Conservation (phyloP, 2,329 filamentous ascomycete genomes). For the Cladosporium sp. region DNA sequence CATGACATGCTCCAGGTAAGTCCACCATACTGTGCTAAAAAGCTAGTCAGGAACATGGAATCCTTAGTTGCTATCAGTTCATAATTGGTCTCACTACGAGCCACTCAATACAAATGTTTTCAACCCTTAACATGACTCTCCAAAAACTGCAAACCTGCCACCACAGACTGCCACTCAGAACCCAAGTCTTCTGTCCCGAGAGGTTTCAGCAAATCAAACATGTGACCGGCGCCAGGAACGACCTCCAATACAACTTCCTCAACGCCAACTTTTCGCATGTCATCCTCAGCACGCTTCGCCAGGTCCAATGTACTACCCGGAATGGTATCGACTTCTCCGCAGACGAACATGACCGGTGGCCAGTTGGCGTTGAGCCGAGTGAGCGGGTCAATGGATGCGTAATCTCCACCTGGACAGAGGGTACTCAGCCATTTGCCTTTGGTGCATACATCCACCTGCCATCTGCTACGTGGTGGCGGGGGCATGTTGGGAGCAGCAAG, state of each 20-base stretch:
- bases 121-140: constrained; percentile 17
- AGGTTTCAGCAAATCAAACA: constrained; percentile 29
- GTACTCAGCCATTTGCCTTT: constrained; percentile 26
- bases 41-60: neutral
- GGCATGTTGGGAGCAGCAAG: constrained; percentile 22
- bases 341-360: constrained; percentile 28
- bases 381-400: constrained; percentile 26
- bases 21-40: neutral
- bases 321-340: constrained; percentile 26
- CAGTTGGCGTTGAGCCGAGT: constrained; percentile 25
- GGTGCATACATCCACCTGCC: constrained; percentile 26
- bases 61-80: neutral
- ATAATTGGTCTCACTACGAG: neutral
- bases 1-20: neutral
- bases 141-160: constrained; percentile 26
- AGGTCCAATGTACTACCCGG: constrained; percentile 26
- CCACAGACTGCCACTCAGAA: constrained; percentile 25
- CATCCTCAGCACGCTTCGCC: constrained; percentile 24
- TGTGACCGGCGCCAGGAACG: constrained; percentile 26
- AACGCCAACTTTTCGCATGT: constrained; percentile 24
- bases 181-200: constrained; percentile 24
- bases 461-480: constrained; percentile 26
- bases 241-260: constrained; percentile 24
- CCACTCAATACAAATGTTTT: neutral
- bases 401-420: constrained; percentile 26